Base-by-base conservation (phyloP, 2,329 filamentous ascomycete species). In the Alternaria sp. region DNA sequence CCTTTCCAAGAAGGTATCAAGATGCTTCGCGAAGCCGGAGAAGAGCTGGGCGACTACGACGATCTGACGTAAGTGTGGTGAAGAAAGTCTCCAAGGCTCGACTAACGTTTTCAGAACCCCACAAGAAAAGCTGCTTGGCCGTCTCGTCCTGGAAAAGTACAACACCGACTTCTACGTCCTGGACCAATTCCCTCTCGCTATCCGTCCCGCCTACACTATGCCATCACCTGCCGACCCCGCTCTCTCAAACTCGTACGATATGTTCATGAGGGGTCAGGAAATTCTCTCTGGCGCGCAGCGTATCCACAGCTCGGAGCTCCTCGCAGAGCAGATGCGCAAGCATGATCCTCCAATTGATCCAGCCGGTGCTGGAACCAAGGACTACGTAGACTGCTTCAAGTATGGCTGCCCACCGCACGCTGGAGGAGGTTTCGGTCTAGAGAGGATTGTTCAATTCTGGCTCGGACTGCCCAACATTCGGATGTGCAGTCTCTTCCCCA, bases 91-190 rank as follows among this genome's bases (percentile, higher is more conserved):
- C 20, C n/a, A 3, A 39, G 16, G 18, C 12, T 12, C 20, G 24
- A 49, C 57, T 59, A 56, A 55, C 24, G 8, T 34, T 32, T 26
- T 11, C 54, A 83, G 81, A 74, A 95, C 91, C 0, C 89, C 91
- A 0, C 90, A 94, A 75, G 92, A 95, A 79, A 94, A 94, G 81
- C 91, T 90, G n/a, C 89, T 98, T 8, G 95, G 95, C 59, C 89
- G 88, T 26, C 85, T 98, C 48, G 88, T 98, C 67, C 90, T 92
- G 58, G 86, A 92, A 71, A 97, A 97, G 82, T 97, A 91, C 85
- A 87, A 91, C 76, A 95, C 93, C 61, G 95, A 99, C 82, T 98
- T 98, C 83, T 98, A 97, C 82, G 90, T 96, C 22, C 87, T 99
- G 64, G 94, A 98, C 84, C 95, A 98, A 81, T 99, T 97, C 85